Conservation (phyloP, 345 rosid species). For the Orychophragmus violaceus region DNA sequence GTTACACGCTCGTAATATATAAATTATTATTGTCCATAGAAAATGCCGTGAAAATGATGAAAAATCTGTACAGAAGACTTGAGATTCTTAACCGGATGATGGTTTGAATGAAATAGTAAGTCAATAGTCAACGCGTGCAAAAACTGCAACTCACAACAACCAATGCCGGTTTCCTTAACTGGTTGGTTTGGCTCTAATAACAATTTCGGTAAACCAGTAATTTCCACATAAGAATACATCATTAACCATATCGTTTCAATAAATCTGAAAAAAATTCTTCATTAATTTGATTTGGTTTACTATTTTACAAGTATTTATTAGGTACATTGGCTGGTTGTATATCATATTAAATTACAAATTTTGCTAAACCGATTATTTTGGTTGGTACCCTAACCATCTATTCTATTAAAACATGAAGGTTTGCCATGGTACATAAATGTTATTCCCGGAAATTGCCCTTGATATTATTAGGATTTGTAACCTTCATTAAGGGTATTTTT, state of each 20-base stretch:
- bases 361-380: not conserved
- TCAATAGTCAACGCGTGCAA: not conserved
- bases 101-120: not conserved
- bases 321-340: not conserved
- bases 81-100: not conserved
- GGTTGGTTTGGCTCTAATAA: not conserved
- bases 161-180: not conserved
- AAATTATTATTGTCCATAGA: not conserved
- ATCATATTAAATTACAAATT: not conserved
- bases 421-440: too few species aligned
- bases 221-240: not conserved
- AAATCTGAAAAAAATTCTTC: not conserved
- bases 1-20: not conserved
- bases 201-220: not conserved
- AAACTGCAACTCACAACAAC: not conserved
- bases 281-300: not conserved
- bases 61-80: constrained; percentile 8
- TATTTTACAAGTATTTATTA: not conserved
- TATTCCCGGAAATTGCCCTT: too few species aligned
- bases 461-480: too few species aligned
- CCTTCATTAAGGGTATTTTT: too few species aligned
- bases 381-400: not conserved
- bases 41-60: not conserved
- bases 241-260: not conserved
- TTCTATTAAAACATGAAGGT: too few species aligned